Conservation (phyloP, 148 eudicot genomes). For the Rhododendron ovatum region DNA sequence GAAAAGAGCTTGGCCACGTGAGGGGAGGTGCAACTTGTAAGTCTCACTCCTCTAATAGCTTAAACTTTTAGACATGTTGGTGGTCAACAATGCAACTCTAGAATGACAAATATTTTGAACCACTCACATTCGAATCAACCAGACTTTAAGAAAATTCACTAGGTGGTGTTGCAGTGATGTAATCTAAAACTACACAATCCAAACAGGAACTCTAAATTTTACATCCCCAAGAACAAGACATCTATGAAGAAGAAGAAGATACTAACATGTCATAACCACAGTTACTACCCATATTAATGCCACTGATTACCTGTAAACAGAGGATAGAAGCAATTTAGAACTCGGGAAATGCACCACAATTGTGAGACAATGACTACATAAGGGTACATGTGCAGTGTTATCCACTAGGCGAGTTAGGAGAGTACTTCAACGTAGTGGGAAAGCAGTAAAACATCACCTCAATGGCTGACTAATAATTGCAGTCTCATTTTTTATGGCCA, state of each 20-base stretch:
- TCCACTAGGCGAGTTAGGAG: background rate
- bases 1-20: background rate
- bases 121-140: background rate
- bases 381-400: background rate
- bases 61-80: background rate
- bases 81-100: background rate
- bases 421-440: background rate
- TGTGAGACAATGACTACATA: background rate
- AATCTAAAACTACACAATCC: background rate
- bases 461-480: background rate
- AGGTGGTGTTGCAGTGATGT: background rate
- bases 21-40: background rate
- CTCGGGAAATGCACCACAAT: background rate
- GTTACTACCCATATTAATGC: conserved; percentile 95
- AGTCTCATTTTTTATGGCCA: background rate
- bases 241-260: conserved; percentile 5
- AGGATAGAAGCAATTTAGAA: background rate
- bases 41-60: background rate
- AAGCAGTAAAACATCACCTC: conserved; percentile 1
- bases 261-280: conserved; percentile 92
- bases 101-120: background rate
- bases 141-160: background rate
- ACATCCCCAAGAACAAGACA: background rate
- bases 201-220: background rate
- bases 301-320: conserved; percentile 77